phyloP scores from a whole-genome alignment of 768 basidiomycete species.

The Boletus speciosus region DNA sequence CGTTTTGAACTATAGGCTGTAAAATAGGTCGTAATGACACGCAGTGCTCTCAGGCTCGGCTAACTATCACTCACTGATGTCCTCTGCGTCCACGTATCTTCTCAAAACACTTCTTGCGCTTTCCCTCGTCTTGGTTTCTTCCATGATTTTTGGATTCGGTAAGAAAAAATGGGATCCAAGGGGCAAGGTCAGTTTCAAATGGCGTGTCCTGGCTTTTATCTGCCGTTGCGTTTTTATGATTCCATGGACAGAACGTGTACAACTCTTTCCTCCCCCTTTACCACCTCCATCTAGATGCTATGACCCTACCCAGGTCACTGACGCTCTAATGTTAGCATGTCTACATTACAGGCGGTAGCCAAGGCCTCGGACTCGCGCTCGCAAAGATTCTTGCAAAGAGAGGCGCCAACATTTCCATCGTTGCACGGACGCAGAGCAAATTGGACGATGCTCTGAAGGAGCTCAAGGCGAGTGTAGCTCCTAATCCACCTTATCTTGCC shows the following conservation, averaged over 20 bases:
- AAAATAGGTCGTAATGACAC: too few relatives aligned
- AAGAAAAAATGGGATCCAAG: slow-evolving; percentile 48
- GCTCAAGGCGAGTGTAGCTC: slow-evolving; percentile 55
- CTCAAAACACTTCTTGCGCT: slow-evolving; percentile 10
- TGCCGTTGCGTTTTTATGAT: neutral
- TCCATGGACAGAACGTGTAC: neutral
- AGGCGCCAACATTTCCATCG: slow-evolving; percentile 84
- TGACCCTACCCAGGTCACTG: neutral
- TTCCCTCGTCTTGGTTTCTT: slow-evolving; percentile 2
- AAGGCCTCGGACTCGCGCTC: slow-evolving; percentile 75
- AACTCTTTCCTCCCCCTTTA: neutral
- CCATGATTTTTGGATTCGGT: slow-evolving; percentile 20
- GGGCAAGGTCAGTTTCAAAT: slow-evolving; percentile 33
- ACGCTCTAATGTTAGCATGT: slow-evolving; percentile 52
- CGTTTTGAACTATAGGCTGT: too few relatives aligned
- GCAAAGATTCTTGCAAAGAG: slow-evolving; percentile 59
- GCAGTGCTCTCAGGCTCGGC: neutral
- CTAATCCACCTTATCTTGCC: neutral
- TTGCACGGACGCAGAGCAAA: slow-evolving; percentile 68
- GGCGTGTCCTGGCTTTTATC: too few relatives aligned
- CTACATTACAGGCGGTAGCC: slow-evolving; percentile 81
- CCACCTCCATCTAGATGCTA: neutral
- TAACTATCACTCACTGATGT: neutral
- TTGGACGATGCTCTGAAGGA: slow-evolving; percentile 56
- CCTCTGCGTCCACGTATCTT: neutral